A percentile compares a stretch with the other conserved stretches of the same genome.
phyloP scores from a whole-genome alignment of 768 basidiomycete species.

The Lentinula sp. region DNA sequence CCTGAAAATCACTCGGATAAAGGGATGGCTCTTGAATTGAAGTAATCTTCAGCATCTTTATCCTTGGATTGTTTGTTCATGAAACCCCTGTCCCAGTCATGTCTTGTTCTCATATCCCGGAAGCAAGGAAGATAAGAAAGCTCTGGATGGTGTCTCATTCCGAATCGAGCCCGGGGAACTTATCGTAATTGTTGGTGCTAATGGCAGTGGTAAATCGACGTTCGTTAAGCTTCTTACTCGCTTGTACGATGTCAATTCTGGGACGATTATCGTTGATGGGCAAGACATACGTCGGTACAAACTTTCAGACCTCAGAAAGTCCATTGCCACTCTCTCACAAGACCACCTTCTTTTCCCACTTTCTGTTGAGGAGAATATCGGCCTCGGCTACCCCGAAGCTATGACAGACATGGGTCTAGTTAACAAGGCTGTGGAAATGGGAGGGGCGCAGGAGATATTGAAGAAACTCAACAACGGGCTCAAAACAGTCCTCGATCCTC shows the following conservation, averaged over 20 bases:
- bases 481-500: constrained; percentile 14
- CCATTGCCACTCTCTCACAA: constrained; percentile 44
- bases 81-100: constrained; percentile 25
- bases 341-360: constrained; percentile 43
- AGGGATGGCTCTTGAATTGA: constrained; percentile 2
- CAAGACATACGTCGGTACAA: constrained; percentile 29
- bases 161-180: constrained; percentile 39
- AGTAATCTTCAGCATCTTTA: neutral
- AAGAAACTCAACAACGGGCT: constrained; percentile 11
- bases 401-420: constrained; percentile 15
- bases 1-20: neutral
- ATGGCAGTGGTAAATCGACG: constrained; percentile 52
- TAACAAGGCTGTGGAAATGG: constrained; percentile 22
- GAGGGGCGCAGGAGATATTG: constrained; percentile 18
- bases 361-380: constrained; percentile 37
- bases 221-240: constrained; percentile 44
- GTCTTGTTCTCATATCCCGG: constrained; percentile 50
- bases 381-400: constrained; percentile 17
- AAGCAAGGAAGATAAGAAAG: constrained; percentile 24
- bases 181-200: constrained; percentile 52
- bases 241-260: constrained; percentile 39
- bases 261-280: constrained; percentile 38
- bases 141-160: constrained; percentile 34
- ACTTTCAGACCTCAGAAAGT: constrained; percentile 30
- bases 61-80: neutral